Evolutionary conservation across 2,329 filamentous ascomycete genomes (phyloP).

Genomic region (Fusarium newnesense): DNA sequence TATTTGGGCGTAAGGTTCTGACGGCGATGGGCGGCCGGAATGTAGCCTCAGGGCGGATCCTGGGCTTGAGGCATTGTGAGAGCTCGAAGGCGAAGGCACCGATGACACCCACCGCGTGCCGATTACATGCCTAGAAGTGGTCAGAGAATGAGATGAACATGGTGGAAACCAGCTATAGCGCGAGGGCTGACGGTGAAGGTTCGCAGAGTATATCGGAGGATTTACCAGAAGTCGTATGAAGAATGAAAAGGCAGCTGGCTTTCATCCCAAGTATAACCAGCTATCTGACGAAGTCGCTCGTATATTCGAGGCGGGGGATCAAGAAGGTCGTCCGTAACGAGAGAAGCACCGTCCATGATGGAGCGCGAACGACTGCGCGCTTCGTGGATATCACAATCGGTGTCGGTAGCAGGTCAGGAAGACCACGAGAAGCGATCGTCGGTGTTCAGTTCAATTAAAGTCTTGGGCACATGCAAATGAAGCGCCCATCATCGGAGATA

Average conservation of each 20-base stretch:
- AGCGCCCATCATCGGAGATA: constrained; percentile 48
- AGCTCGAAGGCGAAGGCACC: constrained; percentile 59
- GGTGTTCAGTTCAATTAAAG: constrained; percentile 42
- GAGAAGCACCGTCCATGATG: constrained; percentile 63
- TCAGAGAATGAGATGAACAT: constrained; percentile 17
- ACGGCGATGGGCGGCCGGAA: constrained; percentile 56
- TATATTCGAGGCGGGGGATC: constrained; percentile 76
- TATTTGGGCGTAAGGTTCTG: constrained; percentile 52
- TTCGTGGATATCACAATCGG: constrained; percentile 33
- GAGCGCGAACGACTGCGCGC: constrained; percentile 42
- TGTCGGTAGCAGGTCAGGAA: constrained; percentile 30
- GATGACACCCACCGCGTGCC: constrained; percentile 69
- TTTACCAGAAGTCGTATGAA: constrained; percentile 89
- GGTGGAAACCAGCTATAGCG: background rate
- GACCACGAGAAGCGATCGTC: constrained; percentile 40
- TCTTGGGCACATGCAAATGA: constrained; percentile 42
- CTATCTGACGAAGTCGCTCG: constrained; percentile 77
- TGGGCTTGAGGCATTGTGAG: constrained; percentile 57
- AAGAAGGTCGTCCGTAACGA: constrained; percentile 64
- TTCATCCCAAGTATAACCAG: constrained; percentile 82
- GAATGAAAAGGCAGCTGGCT: constrained; percentile 66
- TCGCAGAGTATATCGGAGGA: constrained; percentile 2
- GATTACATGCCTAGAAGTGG: constrained; percentile 67
- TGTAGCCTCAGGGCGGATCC: constrained; percentile 55
- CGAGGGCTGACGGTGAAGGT: background rate